Conservation (phyloP, 2,329 filamentous ascomycete species). For the Colletotrichum brevisporum region DNA sequence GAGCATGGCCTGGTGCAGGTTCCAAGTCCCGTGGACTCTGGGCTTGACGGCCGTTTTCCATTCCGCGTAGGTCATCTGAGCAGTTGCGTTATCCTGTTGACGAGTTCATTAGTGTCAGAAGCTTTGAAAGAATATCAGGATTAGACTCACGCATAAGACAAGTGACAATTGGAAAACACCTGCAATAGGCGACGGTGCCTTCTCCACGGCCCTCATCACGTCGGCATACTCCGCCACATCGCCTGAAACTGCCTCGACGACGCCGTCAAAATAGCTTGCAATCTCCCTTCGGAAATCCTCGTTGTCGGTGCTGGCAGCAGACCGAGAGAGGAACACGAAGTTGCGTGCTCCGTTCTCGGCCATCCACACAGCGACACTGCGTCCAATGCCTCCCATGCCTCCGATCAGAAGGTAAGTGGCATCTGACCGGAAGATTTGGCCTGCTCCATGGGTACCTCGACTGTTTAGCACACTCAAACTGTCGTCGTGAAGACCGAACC, state of each 20-base stretch:
- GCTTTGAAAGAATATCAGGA: too few species aligned
- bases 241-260: slow-evolving; percentile 14
- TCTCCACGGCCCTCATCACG: slow-evolving; percentile 5
- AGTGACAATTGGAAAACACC: slow-evolving; percentile 29
- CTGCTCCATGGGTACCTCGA: slow-evolving; percentile 45
- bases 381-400: slow-evolving; percentile 50
- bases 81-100: slow-evolving; percentile 19
- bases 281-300: slow-evolving; percentile 42
- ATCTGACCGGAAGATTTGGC: slow-evolving; percentile 9
- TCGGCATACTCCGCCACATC: slow-evolving; percentile 13
- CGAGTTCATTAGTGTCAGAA: not conserved
- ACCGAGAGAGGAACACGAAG: slow-evolving; percentile 47
- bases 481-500: slow-evolving; percentile 29
- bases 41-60: slow-evolving; percentile 50
- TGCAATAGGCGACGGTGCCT: slow-evolving; percentile 8
- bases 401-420: slow-evolving; percentile 48
- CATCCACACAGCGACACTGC: slow-evolving; percentile 48
- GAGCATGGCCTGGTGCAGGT: slow-evolving; percentile 51
- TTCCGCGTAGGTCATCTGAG: slow-evolving; percentile 52
- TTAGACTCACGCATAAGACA: slow-evolving; percentile 1
- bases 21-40: slow-evolving; percentile 57
- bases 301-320: slow-evolving; percentile 32
- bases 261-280: slow-evolving; percentile 11
- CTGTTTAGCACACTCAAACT: slow-evolving; percentile 32
- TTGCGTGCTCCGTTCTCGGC: slow-evolving; percentile 47